A percentile compares a stretch with the other conserved stretches of the same genome.
Evolutionary conservation across 495 filamentous ascomycete genomes (phyloP).

Genomic region (Talaromyces liani): DNA sequence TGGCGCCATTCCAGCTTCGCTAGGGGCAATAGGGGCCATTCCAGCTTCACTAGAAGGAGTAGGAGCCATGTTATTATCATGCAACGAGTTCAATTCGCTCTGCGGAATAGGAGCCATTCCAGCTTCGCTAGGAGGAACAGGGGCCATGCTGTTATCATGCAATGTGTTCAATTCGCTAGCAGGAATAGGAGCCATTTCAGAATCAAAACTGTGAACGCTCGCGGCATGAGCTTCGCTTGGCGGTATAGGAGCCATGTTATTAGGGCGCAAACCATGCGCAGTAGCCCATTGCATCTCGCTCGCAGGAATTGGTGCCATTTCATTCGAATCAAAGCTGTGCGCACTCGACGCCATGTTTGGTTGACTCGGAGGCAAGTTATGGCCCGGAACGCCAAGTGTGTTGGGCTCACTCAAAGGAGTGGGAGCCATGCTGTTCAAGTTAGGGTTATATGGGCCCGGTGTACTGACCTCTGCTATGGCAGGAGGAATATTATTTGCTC

Average conservation of each 20-base stretch:
- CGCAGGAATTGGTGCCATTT: constrained; percentile 1
- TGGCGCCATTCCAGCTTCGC: background rate
- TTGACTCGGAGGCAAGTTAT: background rate
- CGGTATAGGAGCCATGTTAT: background rate
- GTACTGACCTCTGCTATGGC: background rate
- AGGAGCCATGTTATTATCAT: background rate
- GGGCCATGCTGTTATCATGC: background rate
- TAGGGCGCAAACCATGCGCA: background rate
- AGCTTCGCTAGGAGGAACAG: background rate
- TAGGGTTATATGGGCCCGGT: background rate
- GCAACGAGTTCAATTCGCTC: background rate
- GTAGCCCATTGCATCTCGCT: background rate
- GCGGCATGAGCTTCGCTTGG: background rate
- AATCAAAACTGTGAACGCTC: background rate
- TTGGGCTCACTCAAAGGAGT: background rate
- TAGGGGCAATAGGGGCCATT: background rate
- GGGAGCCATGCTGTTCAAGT: background rate
- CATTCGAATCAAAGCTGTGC: background rate
- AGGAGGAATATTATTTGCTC: background rate
- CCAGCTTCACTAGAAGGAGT: background rate
- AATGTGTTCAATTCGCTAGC: background rate
- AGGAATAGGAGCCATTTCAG: background rate
- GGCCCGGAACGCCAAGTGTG: background rate
- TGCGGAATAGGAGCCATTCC: background rate
- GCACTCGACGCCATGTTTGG: background rate